Base-by-base conservation (phyloP, 2,329 filamentous ascomycete genomes). In the Pseudogymnoascus sp. region DNA sequence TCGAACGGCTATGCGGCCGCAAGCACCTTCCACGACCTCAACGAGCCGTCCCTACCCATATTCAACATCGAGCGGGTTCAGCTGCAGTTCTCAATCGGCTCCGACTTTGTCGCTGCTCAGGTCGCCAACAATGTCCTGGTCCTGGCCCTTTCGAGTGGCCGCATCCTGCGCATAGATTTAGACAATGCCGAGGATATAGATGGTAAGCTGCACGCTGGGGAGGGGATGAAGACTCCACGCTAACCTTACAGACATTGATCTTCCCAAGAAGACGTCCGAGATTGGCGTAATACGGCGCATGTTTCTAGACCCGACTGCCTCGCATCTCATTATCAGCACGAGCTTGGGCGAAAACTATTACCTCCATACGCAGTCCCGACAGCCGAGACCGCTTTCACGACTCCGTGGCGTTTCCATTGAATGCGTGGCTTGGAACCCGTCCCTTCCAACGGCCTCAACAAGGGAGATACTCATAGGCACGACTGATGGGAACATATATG, bases 61-160 rank as follows among this genome's bases (percentile, higher is more conserved):
- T 99, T 99, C 80, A 90, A 94, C 73, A 87, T 97, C 73, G 90
- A 96, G 77, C 87, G 85, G 66, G 94, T 97, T 40, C 89, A 95
- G 79, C 86, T 97, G 66, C 90, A 94, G 75, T 99, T 99, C 81
- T 89, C 91, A 65, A 88, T 97, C 71, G 91, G 93, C 1, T 92
- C 93, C 68, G 91, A 97, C 76, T 97, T 99, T 73, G 94, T 96
- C 59, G 92, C 94, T 16, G 92, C 92, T 42, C 92, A 97, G 76
- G 93, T 97, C 63, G 92, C 93, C 67, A 97, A 99, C 77, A 97
- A 99, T 79, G 92, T 97, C 66, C 83, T 99, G 63, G 87, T 97
- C 21, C 81, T 99, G 61, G 94, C 94, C 42, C 83, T 99, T 38
- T 93, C 92, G 4, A 97, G 93, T 64, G 91, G 92, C 60, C 88